phyloP scores from a whole-genome alignment of 805 yeast species.

The Dipodascopsis uninucleata region DNA sequence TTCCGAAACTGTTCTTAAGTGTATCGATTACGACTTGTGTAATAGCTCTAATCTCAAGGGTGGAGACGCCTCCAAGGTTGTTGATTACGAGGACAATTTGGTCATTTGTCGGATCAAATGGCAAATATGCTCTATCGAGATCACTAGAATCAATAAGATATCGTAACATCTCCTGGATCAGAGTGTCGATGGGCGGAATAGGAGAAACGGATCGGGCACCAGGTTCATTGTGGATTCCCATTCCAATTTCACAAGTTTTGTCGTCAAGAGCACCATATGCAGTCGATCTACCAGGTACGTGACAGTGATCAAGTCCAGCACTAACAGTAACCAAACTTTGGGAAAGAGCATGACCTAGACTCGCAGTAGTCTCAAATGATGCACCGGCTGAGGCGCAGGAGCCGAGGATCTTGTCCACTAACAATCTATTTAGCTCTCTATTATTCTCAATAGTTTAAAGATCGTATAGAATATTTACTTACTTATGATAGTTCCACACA shows the following conservation, averaged over 20 bases:
- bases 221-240: slow-evolving; percentile 96
- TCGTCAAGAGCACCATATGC: slow-evolving; percentile 47
- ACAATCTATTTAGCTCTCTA: neutral
- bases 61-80: slow-evolving; percentile 86
- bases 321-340: slow-evolving; percentile 77
- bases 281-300: slow-evolving; percentile 69
- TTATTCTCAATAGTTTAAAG: neutral
- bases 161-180: slow-evolving; percentile 55
- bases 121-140: slow-evolving; percentile 74
- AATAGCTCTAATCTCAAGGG: slow-evolving; percentile 64
- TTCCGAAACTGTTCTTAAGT: slow-evolving; percentile 38
- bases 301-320: slow-evolving; percentile 82
- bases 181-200: slow-evolving; percentile 64
- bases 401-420: slow-evolving; percentile 78
- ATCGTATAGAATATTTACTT: too few species aligned
- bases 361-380: slow-evolving; percentile 11
- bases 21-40: slow-evolving; percentile 43
- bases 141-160: slow-evolving; percentile 62
- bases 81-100: slow-evolving; percentile 70
- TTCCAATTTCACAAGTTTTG: slow-evolving; percentile 79
- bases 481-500: slow-evolving; percentile 77
- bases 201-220: slow-evolving; percentile 65
- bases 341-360: slow-evolving; percentile 40
- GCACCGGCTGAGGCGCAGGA: slow-evolving; percentile 53
- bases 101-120: slow-evolving; percentile 53